Evolutionary conservation across 768 basidiomycete species (phyloP), one percentile per base, ranked within the genome.

Genomic region (Sarcomyxa edulis): DNA sequence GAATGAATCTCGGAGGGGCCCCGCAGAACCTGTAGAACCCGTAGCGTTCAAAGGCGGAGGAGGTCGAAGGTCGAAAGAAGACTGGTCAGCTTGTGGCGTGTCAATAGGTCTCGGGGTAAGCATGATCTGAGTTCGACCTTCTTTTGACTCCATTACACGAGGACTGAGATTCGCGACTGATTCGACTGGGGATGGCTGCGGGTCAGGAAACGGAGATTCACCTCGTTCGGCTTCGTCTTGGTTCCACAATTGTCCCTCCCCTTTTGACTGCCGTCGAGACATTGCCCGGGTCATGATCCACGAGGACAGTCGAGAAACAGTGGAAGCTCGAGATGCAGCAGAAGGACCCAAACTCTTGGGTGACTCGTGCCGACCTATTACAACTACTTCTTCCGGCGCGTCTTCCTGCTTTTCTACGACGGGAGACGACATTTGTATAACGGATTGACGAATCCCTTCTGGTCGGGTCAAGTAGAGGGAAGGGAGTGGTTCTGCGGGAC

Each of bases 281-380:
- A 51, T 27, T 36, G 48, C 53, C n/a, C 55, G 46, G 8, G 49
- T 43, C n/a, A 50, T 45, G 14, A 72, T 40, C 68, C 71, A 72
- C 3, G 67, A 64, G 7, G 68, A 63, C 11, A 65, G 48, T 18
- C 49, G 51, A 5, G 50, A 46, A 14, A 48, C 23, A 25, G 48
- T 46, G 21, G 62, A 54, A 35, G 47, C 42, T 19, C 44, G 37
- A 12, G 30, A 51, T 48, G 22, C 42, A 36, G 23, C n/a, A n/a
- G n/a, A n/a, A n/a, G n/a, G n/a, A n/a, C n/a, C n/a, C n/a, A n/a
- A n/a, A n/a, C n/a, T n/a, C n/a, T n/a, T n/a, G n/a, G n/a, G n/a
- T n/a, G n/a, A n/a, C n/a, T n/a, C n/a, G n/a, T n/a, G n/a, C n/a
- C n/a, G 35, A 22, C 40, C 40, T 29, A 43, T 39, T 21, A 33